Evolutionary conservation across 768 basidiomycete genomes (phyloP).

Genomic region (Cantharellus cinnabarinus): DNA sequence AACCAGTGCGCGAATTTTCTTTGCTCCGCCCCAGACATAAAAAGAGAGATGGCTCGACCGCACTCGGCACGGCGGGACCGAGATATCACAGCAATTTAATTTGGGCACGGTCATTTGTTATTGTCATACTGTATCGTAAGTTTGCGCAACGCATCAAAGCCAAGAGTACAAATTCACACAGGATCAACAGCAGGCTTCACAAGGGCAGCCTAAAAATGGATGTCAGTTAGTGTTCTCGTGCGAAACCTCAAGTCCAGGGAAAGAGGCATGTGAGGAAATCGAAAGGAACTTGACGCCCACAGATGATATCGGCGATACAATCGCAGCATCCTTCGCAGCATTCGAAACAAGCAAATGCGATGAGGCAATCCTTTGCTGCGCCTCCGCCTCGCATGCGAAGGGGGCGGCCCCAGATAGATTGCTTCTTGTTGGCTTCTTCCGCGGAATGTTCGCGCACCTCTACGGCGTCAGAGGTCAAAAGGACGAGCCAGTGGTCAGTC

Average conservation of each 20-base stretch:
- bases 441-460: conserved; percentile 2
- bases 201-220: conserved; percentile 5
- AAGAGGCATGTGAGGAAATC: not conserved
- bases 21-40: too few species aligned
- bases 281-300: not conserved
- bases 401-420: not conserved
- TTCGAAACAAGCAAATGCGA: conserved; percentile 5
- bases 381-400: conserved; percentile 5
- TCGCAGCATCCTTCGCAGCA: conserved; percentile 8
- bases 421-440: not conserved
- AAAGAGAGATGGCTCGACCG: too few species aligned
- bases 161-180: not conserved
- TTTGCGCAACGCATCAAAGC: too few species aligned
- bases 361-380: not conserved
- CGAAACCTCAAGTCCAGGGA: not conserved
- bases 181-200: conserved; percentile 4
- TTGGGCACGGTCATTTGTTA: too few species aligned
- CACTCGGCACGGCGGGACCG: too few species aligned
- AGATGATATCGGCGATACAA: conserved; percentile 7
- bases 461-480: not conserved
- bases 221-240: too few species aligned
- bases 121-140: too few species aligned
- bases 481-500: not conserved
- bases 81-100: too few species aligned
- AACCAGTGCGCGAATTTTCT: too few species aligned